Evolutionary conservation across 108 stramenopile species (phyloP).

Genomic region (Craspedostauros australis): DNA sequence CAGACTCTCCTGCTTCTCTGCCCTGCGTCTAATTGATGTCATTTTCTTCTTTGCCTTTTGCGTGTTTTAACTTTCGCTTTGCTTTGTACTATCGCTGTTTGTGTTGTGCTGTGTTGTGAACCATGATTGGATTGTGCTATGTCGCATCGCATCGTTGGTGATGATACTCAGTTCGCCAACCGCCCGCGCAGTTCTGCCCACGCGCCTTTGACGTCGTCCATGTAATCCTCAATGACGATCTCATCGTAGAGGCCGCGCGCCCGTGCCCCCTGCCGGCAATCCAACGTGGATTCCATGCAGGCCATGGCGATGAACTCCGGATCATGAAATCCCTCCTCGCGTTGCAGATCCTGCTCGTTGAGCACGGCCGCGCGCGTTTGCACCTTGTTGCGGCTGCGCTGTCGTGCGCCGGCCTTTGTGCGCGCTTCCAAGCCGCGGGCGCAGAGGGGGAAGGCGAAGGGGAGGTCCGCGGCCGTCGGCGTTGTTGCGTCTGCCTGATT

Average conservation of each 20-base stretch:
- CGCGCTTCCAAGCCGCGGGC: constrained; percentile 19
- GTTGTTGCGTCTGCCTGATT: neutral
- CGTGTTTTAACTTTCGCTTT: no score
- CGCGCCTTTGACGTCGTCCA: constrained; percentile 5
- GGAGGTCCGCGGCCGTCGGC: neutral
- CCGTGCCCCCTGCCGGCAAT: constrained; percentile 5
- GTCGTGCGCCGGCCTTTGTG: constrained; percentile 11
- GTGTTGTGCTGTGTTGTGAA: no score
- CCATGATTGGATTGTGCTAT: no score
- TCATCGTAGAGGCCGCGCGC: neutral
- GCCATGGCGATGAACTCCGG: constrained; percentile 22
- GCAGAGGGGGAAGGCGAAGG: constrained; percentile 3
- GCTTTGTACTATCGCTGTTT: no score
- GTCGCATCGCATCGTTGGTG: no score
- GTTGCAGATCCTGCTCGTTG: constrained; percentile 28
- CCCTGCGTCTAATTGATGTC: no score
- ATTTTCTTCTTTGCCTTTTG: no score
- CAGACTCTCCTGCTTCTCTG: no score
- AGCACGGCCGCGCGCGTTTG: constrained; percentile 18
- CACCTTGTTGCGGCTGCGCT: constrained; percentile 7
- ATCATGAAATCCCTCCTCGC: constrained; percentile 19
- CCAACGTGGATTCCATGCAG: constrained; percentile 12
- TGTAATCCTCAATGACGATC: neutral
- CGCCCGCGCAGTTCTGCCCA: no score
- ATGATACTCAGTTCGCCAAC: no score